These are phyloP conservation scores for Vanilla planifolia DNA, from an alignment of 106 monocot genomes.

Conservation along the genomic window DNA sequence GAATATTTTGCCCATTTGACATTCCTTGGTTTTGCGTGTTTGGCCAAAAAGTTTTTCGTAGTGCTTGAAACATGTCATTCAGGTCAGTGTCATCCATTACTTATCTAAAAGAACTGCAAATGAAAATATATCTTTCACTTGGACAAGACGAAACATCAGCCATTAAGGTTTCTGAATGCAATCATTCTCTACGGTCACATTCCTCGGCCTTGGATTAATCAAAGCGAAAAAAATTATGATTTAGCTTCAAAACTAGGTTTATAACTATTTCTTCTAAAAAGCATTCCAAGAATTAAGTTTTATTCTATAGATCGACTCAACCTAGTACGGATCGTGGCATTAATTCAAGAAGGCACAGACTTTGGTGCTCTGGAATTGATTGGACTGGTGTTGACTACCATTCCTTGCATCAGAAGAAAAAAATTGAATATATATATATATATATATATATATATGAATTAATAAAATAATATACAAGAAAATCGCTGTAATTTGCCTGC, in stretches of 20 bases:
- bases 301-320: no score
- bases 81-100: neutral
- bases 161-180: neutral
- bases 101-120: neutral
- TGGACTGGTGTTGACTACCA: neutral
- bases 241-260: no score
- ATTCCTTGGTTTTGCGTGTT: neutral
- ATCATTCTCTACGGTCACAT: neutral
- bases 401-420: neutral
- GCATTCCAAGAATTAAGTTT: no score
- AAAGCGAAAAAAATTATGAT: no score
- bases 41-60: neutral
- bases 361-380: neutral
- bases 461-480: neutral
- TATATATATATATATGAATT: no score
- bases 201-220: no score
- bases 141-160: neutral
- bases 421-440: no score
- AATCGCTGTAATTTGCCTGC: constrained; percentile 2
- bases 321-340: no score
- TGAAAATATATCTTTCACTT: neutral
- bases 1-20: neutral
- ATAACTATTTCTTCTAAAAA: no score
- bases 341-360: neutral
- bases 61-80: neutral